A percentile compares a stretch with the other conserved stretches of the same genome.
Conservation (phyloP, 2,329 filamentous ascomycete species). For the Sporothrix globosa region DNA sequence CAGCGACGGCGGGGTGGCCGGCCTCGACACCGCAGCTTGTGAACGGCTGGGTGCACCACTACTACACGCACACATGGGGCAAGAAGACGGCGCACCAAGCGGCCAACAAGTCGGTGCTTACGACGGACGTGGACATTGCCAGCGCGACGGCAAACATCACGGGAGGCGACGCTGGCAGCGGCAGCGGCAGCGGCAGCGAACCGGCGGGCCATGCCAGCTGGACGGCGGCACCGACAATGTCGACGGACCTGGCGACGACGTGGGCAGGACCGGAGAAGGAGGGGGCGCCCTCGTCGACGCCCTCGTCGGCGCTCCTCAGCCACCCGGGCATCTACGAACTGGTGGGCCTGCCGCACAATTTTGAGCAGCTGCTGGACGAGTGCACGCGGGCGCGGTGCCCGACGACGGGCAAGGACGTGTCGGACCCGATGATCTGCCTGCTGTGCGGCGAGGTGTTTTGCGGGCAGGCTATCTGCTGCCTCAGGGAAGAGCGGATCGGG, state of each 20-base stretch:
- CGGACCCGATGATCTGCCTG: conserved; percentile 87
- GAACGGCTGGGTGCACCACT: conserved; percentile 73
- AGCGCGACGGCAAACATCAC: no score
- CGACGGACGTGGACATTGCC: no score
- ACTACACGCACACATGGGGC: conserved; percentile 38
- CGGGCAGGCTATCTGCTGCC: conserved; percentile 89
- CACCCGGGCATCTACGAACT: conserved; percentile 95
- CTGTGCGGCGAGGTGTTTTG: conserved; percentile 98
- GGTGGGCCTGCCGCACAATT: conserved; percentile 87
- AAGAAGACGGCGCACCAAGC: not conserved
- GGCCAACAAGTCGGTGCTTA: not conserved
- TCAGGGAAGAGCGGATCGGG: conserved; percentile 60
- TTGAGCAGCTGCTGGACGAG: conserved; percentile 89
- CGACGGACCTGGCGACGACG: no score
- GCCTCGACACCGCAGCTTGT: conserved; percentile 51
- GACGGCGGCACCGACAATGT: no score
- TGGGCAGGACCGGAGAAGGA: no score
- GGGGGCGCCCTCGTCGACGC: not conserved
- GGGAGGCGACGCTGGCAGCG: no score
- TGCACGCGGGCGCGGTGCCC: conserved; percentile 82
- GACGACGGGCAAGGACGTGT: conserved; percentile 86
- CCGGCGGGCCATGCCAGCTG: no score
- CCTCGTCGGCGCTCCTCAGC: conserved; percentile 56
- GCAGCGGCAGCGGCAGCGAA: no score
- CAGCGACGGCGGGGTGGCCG: conserved; percentile 55